Evolutionary conservation across 2,329 filamentous ascomycete species (phyloP), one percentile per base, ranked within the genome.

Genomic region (Cytospora chrysosperma): DNA sequence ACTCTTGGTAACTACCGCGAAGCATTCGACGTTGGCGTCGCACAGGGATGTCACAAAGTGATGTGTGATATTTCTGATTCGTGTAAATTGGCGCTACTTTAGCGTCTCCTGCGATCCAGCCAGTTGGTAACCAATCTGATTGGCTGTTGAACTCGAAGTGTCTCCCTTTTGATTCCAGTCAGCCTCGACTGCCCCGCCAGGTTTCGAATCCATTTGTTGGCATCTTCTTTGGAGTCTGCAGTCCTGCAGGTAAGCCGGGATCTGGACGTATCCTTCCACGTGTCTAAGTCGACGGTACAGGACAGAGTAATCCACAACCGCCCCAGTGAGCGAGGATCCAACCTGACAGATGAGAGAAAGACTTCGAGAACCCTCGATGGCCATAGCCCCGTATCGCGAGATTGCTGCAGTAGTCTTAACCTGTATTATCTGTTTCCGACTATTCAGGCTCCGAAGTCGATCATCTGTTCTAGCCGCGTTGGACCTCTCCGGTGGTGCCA

Each of bases 81-180:
- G 52, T 32, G 51, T 26, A 56, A 32, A 62, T 47, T 37, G 47
- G 27, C 64, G 61, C 64, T 65, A 63, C 24, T 63, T 51, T 63
- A 51, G 61, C 56, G 52, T 53, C n/a, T 60, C 27, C 53, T 59
- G 49, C 32, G 62, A 52, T 59, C 52, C 64, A 49, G 40, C 34
- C 27, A 43, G 61, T 58, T 51, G 64, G 64, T 66, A 66, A 50
- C 61, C 54, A 57, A 56, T 51, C 61, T 52, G 32, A 43, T 34
- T 30, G 26, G 43, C 32, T 53, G 24, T n/a, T 17, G 32, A n/a
- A n/a, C 43, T 50, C 15, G 32, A 51, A 53, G 43, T 15, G 32
- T 19, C n/a, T n/a, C 50, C 59, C 49, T 55, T 37, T 43, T n/a
- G 56, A 17, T 24, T 49, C 43, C 43, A 28, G 59, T 43, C 37